These are phyloP conservation scores for Larix sibirica DNA, from an alignment of 83 land plant species.

Conservation along the genomic window DNA sequence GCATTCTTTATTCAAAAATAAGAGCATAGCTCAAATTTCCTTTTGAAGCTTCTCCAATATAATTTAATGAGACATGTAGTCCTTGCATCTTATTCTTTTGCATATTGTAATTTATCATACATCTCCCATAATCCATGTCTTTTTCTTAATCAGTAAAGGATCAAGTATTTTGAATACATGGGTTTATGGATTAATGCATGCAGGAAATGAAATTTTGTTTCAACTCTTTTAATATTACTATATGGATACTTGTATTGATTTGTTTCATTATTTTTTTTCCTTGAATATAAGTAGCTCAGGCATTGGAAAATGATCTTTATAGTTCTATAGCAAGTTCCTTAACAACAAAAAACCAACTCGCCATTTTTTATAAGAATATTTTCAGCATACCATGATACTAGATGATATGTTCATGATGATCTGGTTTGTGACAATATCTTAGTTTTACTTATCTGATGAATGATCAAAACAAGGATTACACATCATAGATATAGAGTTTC, in stretches of 20 bases:
- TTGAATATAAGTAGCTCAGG: conserved; percentile 66
- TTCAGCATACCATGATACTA: conserved; percentile 86
- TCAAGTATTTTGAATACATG: background rate
- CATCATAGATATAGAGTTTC: background rate
- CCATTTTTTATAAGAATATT: conserved; percentile 86
- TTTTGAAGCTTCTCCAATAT: background rate
- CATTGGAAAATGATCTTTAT: conserved; percentile 80
- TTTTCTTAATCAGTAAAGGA: background rate
- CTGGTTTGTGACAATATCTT: conserved; percentile 52
- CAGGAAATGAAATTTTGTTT: background rate
- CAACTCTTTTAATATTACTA: background rate
- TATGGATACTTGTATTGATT: background rate
- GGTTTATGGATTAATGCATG: background rate
- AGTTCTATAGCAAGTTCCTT: conserved; percentile 52
- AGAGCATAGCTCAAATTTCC: background rate
- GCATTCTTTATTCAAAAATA: background rate
- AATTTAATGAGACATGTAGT: background rate
- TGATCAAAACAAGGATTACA: too few species aligned
- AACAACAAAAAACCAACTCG: conserved; percentile 72
- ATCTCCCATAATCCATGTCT: background rate
- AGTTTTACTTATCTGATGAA: background rate
- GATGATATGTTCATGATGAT: conserved; percentile 79
- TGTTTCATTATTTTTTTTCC: background rate
- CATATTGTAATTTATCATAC: background rate
- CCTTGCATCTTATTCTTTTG: too few species aligned